Evolutionary conservation across 192 early-diverging fungal genomes (phyloP).

Genomic region (Entomortierella parvispora): DNA sequence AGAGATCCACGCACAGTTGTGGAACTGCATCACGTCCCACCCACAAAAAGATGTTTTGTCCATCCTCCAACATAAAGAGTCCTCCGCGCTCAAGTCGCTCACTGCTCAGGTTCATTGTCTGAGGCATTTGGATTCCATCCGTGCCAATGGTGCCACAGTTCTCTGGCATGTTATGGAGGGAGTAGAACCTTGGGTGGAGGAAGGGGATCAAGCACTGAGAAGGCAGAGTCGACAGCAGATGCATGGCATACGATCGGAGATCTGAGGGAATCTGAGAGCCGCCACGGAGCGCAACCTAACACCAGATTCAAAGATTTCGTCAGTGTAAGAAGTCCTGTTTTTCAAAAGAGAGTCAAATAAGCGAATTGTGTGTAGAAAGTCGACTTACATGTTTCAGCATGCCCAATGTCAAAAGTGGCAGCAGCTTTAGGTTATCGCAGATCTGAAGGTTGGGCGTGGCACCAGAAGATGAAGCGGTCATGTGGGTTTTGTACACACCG

Average conservation of each 20-base stretch:
- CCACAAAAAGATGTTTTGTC: constrained; percentile 89
- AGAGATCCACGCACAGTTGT: constrained; percentile 77
- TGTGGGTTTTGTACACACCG: constrained; percentile 86
- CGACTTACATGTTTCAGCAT: constrained; percentile 83
- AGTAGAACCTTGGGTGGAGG: constrained; percentile 83
- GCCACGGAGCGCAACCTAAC: constrained; percentile 64
- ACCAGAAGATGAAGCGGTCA: constrained; percentile 74
- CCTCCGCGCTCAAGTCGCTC: constrained; percentile 89
- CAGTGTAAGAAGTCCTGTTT: no score
- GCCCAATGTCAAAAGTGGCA: constrained; percentile 86
- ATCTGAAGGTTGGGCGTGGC: constrained; percentile 84
- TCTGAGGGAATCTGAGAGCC: constrained; percentile 81
- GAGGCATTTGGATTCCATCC: constrained; percentile 79
- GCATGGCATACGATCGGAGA: constrained; percentile 83
- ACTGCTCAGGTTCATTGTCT: constrained; percentile 79
- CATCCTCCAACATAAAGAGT: constrained; percentile 87
- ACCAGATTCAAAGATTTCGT: not conserved
- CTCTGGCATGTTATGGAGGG: constrained; percentile 82
- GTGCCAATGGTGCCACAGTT: constrained; percentile 64
- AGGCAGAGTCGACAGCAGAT: constrained; percentile 83
- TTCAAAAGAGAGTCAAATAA: no score
- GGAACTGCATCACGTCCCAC: constrained; percentile 83
- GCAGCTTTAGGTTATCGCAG: constrained; percentile 85
- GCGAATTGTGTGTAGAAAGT: not conserved
- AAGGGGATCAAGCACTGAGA: constrained; percentile 78